These are phyloP conservation scores for Botrytis fabae DNA, from an alignment of 2,329 filamentous ascomycete genomes.

Conservation along the genomic window DNA sequence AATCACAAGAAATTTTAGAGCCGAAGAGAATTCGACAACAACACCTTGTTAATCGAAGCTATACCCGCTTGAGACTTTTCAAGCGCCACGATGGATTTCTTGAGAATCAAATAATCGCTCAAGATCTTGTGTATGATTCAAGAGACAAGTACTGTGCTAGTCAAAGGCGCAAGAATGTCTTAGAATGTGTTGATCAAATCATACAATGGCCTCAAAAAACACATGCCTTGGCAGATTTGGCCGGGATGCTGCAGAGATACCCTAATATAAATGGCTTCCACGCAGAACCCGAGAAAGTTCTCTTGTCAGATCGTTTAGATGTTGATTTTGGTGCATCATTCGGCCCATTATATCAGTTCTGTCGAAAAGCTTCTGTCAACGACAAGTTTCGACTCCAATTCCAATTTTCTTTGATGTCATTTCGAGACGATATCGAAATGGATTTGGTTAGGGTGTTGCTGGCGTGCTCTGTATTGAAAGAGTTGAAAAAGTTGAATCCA, in stretches of 20 bases:
- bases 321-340: conserved; percentile 45
- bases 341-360: conserved; percentile 47
- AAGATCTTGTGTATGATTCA: conserved; percentile 23
- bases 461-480: conserved; percentile 46
- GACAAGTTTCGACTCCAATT: conserved; percentile 48
- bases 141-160: conserved; percentile 26
- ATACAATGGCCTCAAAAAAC: conserved; percentile 34
- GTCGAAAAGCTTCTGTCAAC: conserved; percentile 33
- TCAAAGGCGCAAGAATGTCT: conserved; percentile 26
- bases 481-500: conserved; percentile 44
- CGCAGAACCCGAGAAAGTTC: conserved; percentile 34
- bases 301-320: conserved; percentile 46
- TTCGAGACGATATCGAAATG: conserved; percentile 44
- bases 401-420: conserved; percentile 48
- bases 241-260: conserved; percentile 39
- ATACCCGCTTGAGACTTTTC: conserved; percentile 16
- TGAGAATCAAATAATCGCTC: background rate
- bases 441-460: conserved; percentile 46
- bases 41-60: conserved; percentile 28
- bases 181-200: conserved; percentile 37
- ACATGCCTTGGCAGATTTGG: conserved; percentile 34
- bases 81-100: background rate
- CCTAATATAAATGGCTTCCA: conserved; percentile 45
- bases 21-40: background rate
- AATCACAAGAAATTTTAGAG: background rate